Base-by-base conservation (phyloP, 179 eudicot genomes). In the Spergularia azorica region DNA sequence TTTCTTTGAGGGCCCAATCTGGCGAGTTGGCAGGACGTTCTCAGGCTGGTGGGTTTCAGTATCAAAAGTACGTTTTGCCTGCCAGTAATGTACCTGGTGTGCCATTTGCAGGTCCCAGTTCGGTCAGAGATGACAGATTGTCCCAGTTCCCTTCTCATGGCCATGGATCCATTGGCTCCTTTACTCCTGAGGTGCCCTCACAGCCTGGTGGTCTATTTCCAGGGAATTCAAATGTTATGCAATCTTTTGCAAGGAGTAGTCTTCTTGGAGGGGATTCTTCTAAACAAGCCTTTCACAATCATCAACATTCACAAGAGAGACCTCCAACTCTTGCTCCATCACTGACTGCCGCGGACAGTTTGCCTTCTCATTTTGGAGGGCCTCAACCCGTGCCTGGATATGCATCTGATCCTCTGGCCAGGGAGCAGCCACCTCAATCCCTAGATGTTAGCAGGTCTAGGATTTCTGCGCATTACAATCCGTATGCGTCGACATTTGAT, bases 401-500 rank as follows among this genome's bases (percentile, higher is more conserved):
- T 73, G 75, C 88, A 64, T 81, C 89, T 70, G 87, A 84, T 80
- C 57, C 79, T 79, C 71, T 71, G 63, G 87, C 82, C 68, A 79
- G 74, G 80, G 88, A 82, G 58, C 80, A 82, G 56, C 79, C 86
- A 36, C 66, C 89, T 71, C 78, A 64, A 71, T 70, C 76, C 71
- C 67, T 82, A 57, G 90, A 84, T 81, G 82, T 83, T 70, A 88
- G 86, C 18, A 89, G 86, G 70, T 87, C 95, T 38, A 83, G 80
- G 82, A 78, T 89, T 73, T 36, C 90, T 65, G 79, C 83, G 58
- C 91, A 91, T 83, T 88, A 87, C 80, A 93, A 91, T 82, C 97
- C 98, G 26, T 92, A 85, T 86, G 95, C 95, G 67, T 93, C 98
- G 56, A 91, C 92, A 39, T 91, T 90, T 84, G 94, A 95, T 79